phyloP scores from a whole-genome alignment of 345 rosid species.

The Citrus australasica region DNA sequence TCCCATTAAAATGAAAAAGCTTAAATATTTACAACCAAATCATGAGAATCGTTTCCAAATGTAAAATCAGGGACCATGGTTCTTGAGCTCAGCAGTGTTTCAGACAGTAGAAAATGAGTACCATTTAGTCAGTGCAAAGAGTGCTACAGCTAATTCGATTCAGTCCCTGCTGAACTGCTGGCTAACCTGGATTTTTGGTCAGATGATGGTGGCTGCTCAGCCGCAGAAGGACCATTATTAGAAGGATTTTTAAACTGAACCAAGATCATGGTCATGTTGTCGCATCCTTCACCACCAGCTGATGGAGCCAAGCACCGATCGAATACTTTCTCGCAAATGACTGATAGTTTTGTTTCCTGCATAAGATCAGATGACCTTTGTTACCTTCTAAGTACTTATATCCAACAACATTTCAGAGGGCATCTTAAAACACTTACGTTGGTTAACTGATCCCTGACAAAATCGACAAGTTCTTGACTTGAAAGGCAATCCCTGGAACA shows the following conservation, averaged over 20 bases:
- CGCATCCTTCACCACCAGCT: constrained; percentile 87
- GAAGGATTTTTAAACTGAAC: constrained; percentile 68
- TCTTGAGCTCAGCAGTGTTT: constrained; percentile 8
- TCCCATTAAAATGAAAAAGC: not conserved
- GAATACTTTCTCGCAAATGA: constrained; percentile 72
- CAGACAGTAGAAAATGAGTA: not conserved
- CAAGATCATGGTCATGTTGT: constrained; percentile 95
- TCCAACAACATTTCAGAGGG: not conserved
- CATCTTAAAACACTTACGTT: constrained; percentile 26
- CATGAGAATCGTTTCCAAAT: not conserved
- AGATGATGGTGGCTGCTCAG: not conserved
- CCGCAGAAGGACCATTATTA: constrained; percentile 1
- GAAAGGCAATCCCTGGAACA: constrained; percentile 79
- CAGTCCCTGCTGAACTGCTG: constrained; percentile 2
- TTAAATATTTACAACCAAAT: constrained; percentile 21
- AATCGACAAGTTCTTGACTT: constrained; percentile 79
- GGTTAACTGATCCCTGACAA: constrained; percentile 53
- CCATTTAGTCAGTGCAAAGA: not conserved
- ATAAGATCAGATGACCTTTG: not conserved
- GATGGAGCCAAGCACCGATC: constrained; percentile 92
- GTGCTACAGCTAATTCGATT: constrained; percentile 2
- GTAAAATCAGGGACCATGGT: not conserved
- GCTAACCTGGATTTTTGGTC: not conserved
- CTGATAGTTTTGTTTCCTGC: constrained; percentile 86
- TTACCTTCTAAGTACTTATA: not conserved